Base-by-base conservation (phyloP, 169 alveolate genomes). In the Blepharisma undulans region DNA sequence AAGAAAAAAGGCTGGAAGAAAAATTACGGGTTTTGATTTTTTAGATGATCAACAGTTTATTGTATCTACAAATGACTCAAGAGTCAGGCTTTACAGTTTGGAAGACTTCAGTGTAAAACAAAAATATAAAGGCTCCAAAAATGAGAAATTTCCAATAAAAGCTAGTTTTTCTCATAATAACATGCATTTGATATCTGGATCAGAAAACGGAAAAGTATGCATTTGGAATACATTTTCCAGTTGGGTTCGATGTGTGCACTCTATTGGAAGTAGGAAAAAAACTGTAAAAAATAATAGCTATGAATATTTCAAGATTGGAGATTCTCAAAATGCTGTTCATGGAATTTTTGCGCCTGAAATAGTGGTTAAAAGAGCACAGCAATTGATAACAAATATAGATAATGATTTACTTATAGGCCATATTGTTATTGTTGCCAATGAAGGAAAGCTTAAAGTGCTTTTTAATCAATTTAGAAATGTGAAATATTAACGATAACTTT, bases 11-110 rank as follows among this genome's bases (percentile, higher is more conserved):
- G 22, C 66, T 18, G 91, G 91, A 7, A 61, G 72, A 32, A 86
- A 72, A 72, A 36, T 86, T 22, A 86, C 91, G 10, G 91, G 91
- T 19, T 25, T 86, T 29, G 91, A 86, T 14, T 86, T 86, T 72
- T 21, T 29, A 21, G 91, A 86, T 32, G 84, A 86, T 32, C 59
- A 72, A 10, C 36, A 71, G 8, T 60, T 86, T 5, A 19, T 86
- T 25, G 72, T 86, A n/a, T 22, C 91, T 18, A 86, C 91, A 22
- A 86, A 86, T 32, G 91, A 86, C 72, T 86, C 91, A 19, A 22
- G 91, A 66, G 29, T 86, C 2, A 27, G 91, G 71, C 91, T 86
- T 27, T 86, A 66, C 84, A 71, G 84, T 29, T 71, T 86, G 32
- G 66, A 86, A 32, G 29, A 61, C 18, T 86, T 86, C 59, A 72